Evolutionary conservation across 768 basidiomycete species (phyloP).

Genomic region (Symmetrospora coprosmae): DNA sequence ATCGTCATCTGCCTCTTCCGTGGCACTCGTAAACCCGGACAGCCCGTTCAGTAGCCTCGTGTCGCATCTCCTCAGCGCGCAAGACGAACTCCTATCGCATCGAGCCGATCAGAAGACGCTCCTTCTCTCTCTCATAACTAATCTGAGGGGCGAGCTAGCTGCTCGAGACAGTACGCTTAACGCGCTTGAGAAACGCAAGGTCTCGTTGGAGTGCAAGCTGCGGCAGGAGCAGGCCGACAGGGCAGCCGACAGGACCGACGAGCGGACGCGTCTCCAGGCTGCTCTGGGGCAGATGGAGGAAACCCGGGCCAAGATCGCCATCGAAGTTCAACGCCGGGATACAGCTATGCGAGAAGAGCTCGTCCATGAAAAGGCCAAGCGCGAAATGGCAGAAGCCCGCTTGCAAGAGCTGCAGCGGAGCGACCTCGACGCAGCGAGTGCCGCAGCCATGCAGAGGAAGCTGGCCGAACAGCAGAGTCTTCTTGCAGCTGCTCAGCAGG

Average conservation of each 20-base stretch:
- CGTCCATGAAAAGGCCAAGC: background rate
- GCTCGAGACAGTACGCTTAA: slow-evolving; percentile 8
- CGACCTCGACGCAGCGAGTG: background rate
- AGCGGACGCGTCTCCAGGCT: background rate
- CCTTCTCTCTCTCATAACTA: slow-evolving; percentile 4
- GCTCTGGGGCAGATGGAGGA: slow-evolving; percentile 2
- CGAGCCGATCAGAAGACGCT: slow-evolving; percentile 19
- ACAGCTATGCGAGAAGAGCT: slow-evolving; percentile 3
- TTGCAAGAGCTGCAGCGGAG: background rate
- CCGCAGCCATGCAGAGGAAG: background rate
- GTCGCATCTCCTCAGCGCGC: background rate
- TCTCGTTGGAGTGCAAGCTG: background rate
- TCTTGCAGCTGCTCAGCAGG: background rate
- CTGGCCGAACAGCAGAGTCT: background rate
- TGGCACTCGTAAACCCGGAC: background rate
- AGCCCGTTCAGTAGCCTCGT: slow-evolving; percentile 11
- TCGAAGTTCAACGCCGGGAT: slow-evolving; percentile 1
- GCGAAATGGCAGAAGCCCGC: background rate
- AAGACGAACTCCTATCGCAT: slow-evolving; percentile 14
- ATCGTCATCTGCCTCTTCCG: slow-evolving; percentile 9
- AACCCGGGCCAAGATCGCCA: background rate
- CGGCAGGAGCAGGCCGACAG: background rate
- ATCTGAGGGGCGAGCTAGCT: slow-evolving; percentile 15
- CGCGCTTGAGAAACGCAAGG: background rate
- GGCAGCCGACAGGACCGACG: background rate